A percentile compares a stretch with the other conserved stretches of the same genome.
phyloP scores from a whole-genome alignment of 768 basidiomycete genomes.

The Suillus ampliporus region DNA sequence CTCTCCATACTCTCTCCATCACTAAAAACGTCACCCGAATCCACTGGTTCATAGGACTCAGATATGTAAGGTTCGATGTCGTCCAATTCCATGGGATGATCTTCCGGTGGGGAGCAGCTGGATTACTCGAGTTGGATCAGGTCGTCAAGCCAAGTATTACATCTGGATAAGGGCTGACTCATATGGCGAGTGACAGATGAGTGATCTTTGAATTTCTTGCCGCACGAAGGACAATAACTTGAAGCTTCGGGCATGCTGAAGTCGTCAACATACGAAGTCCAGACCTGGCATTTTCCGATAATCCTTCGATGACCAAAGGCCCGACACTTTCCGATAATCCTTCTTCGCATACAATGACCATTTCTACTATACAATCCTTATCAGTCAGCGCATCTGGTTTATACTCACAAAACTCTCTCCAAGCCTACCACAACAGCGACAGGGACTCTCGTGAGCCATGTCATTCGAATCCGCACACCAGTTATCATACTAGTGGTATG shows the following conservation, averaged over 20 bases:
- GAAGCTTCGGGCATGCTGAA: neutral
- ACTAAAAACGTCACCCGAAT: neutral
- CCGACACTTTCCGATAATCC: neutral
- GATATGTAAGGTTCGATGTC: neutral
- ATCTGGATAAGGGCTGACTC: neutral
- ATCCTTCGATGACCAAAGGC: neutral
- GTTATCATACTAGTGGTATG: neutral
- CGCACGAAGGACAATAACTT: neutral
- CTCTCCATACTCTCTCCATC: neutral
- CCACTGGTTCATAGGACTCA: neutral
- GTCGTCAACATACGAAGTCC: neutral
- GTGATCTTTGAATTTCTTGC: neutral
- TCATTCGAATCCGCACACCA: neutral
- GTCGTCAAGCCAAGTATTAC: neutral
- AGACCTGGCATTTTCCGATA: neutral
- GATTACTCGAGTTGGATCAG: neutral
- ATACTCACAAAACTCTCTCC: neutral
- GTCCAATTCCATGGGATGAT: neutral
- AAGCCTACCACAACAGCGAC: neutral
- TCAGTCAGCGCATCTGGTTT: neutral
- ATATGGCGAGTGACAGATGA: neutral
- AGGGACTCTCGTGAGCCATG: neutral
- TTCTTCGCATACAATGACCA: neutral
- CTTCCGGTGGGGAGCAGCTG: neutral
- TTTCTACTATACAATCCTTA: neutral